Percentiles rank a stretch among this genome's conserved stretches.
phyloP scores from a whole-genome alignment of 176 grass and related monocot species.

The maize (Zea mays) region Zm-B73-REFERENCE-NAM-5.0 NC_050096.1:54689501-54690000 shows the following conservation, averaged over 20 bases:
- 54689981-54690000: neutral
- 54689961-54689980: conserved; percentile 54
- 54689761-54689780: conserved; percentile 19
- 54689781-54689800: conserved; percentile 92
- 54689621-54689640: neutral
- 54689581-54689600: neutral
- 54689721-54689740: conserved; percentile 18
- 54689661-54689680: neutral
- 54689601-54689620: conserved; percentile 19
- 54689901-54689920: conserved; percentile 86
- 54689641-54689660: conserved; percentile 2
- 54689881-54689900: conserved; percentile 79
- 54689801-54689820: conserved; percentile 75
- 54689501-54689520: conserved; percentile 7
- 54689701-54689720: neutral
- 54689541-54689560: neutral
- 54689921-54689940: conserved; percentile 92
- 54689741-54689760: conserved; percentile 9
- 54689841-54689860: conserved; percentile 69
- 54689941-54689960: conserved; percentile 68
- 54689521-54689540: neutral
- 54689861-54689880: conserved; percentile 76
- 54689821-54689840: conserved; percentile 67
- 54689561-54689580: neutral
- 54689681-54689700: neutral